Conservation (phyloP, 2,329 filamentous ascomycete species). For the Sporothrix globosa region DNA sequence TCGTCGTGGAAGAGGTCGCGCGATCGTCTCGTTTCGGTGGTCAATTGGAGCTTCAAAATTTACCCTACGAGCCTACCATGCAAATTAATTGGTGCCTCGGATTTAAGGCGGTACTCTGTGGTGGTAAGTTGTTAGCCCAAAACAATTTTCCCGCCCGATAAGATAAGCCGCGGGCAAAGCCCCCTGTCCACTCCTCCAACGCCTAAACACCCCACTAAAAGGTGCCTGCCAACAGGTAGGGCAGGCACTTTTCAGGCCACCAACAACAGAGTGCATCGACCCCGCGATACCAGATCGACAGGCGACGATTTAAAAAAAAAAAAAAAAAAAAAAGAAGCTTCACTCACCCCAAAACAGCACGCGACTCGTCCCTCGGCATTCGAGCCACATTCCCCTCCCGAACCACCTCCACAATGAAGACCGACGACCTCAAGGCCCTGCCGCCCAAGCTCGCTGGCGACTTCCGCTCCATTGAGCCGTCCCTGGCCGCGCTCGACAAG, state of each 20-base stretch:
- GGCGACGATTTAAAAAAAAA: conserved; percentile 15
- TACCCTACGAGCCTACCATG: neutral
- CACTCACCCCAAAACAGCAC: conserved; percentile 11
- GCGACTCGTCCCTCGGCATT: neutral
- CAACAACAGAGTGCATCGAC: neutral
- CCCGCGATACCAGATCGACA: conserved; percentile 29
- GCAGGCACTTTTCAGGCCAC: neutral
- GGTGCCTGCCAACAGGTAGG: neutral
- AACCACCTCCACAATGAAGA: conserved; percentile 52
- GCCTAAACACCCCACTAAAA: conserved; percentile 27
- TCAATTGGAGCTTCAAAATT: conserved; percentile 30
- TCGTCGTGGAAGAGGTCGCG: conserved; percentile 1
- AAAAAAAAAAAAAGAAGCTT: conserved; percentile 29
- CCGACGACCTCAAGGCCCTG: conserved; percentile 58
- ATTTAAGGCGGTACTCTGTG: conserved; percentile 27
- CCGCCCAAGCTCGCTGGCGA: conserved; percentile 61
- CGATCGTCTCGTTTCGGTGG: conserved; percentile 17
- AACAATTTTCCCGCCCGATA: conserved; percentile 26
- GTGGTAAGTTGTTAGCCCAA: neutral
- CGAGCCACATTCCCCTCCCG: neutral
- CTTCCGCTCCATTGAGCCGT: conserved; percentile 79
- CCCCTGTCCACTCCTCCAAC: neutral
- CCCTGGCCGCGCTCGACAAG: conserved; percentile 77
- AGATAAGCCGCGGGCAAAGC: conserved; percentile 34
- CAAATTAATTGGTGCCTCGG: conserved; percentile 34